These are phyloP conservation scores for Pythium biforme DNA, from an alignment of 352 stramenopile genomes.

Conservation along the genomic window DNA sequence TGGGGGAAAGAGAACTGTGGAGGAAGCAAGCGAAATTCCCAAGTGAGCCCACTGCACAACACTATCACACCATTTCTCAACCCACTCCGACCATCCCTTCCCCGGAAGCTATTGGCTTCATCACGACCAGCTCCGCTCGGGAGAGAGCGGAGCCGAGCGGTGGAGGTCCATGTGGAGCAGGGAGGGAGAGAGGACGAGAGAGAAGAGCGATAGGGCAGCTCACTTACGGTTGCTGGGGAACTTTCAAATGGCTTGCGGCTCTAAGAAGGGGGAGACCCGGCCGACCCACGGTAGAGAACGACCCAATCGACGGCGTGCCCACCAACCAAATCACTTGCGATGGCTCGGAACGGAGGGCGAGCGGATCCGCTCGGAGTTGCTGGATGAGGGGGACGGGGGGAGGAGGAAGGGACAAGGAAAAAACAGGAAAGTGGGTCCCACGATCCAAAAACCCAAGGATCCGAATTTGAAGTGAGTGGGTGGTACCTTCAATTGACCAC, in stretches of 20 bases:
- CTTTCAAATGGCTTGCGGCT: slow-evolving; percentile 31
- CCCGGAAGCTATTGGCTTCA: not conserved
- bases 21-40: slow-evolving; percentile 10
- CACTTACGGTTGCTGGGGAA: slow-evolving; percentile 36
- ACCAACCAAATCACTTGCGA: slow-evolving; percentile 34
- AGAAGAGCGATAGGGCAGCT: not conserved
- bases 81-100: not conserved
- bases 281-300: slow-evolving; percentile 18
- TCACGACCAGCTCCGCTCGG: not conserved
- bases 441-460: slow-evolving; percentile 5
- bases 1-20: slow-evolving; percentile 3
- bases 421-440: not conserved
- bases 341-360: slow-evolving; percentile 10
- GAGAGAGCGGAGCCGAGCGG: not conserved
- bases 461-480: not conserved
- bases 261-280: not conserved
- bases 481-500: too few species aligned
- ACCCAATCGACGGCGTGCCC: slow-evolving; percentile 29
- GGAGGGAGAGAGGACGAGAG: not conserved
- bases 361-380: slow-evolving; percentile 19
- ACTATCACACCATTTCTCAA: not conserved
- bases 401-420: not conserved
- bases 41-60: not conserved
- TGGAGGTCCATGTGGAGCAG: not conserved
- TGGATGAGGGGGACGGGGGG: slow-evolving; percentile 5